Base-by-base conservation (phyloP, 2,329 filamentous ascomycete species). In the Phialophora tarda region DNA sequence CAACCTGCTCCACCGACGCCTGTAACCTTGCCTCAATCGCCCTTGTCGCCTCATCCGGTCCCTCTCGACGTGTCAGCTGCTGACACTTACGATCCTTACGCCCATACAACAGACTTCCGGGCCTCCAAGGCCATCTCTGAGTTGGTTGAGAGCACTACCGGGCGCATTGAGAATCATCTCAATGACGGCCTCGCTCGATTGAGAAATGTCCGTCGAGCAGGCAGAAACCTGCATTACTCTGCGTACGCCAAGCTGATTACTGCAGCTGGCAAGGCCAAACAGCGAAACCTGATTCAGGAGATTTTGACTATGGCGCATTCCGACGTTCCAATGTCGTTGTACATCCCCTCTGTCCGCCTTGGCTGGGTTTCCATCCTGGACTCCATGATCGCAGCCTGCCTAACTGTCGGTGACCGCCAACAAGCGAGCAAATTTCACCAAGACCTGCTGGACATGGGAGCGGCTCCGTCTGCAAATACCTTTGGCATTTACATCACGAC, bases 401-500 rank as follows among this genome's bases (percentile, higher is more conserved):
- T 99, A 63, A 92, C 88, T 50, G 84, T 92, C 55, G 92, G 93
- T 69, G 90, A 94, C 76, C 91, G 94, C 64, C 85, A 86, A 65
- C 82, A 92, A 67, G 95, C 95, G 67, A 89, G 90, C 77, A 89
- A 92, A 73, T 97, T 91, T 79, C 95, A 98, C 77, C 90, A 95
- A 78, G 92, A 99, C 78, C 85, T 99, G 72, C 84, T 96, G 57
- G 89, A 92, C 67, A 95, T 98, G 83, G 94, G 94, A 56, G 89
- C 91, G 67, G 90, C 93, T 10, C 95, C 95, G 17, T 96, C 94
- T 2, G 95, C 95, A 51, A 99, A 99, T 83, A 99, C 95, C 0
- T 99, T 96, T 73, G 95, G 95, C 66, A 86, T 99, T 21, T 99
- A 98, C 84, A 99, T 99, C 80, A 98, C 96, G n/a, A 98, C 94